phyloP scores from a whole-genome alignment of 2,329 filamentous ascomycete genomes.

The Xylaria sp. region DNA sequence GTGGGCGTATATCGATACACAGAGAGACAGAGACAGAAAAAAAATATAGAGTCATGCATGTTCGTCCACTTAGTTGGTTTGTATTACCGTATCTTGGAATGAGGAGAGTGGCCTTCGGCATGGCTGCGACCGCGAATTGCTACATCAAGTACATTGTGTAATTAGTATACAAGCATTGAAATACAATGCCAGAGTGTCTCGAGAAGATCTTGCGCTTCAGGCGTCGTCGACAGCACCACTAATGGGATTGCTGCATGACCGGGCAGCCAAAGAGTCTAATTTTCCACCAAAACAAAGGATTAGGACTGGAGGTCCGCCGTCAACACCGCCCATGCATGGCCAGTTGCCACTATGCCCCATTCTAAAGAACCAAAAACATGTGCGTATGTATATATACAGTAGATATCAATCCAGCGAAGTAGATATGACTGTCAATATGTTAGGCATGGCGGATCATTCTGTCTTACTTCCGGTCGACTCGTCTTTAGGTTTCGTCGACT shows the following conservation, averaged over 20 bases:
- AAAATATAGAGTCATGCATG: not conserved
- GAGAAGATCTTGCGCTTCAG: constrained; percentile 24
- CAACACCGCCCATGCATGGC: constrained; percentile 43
- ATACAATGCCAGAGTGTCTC: constrained; percentile 20
- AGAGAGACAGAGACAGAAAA: too few relatives aligned
- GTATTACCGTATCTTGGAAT: constrained; percentile 35
- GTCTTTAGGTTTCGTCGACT: constrained; percentile 23
- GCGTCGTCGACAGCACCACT: constrained; percentile 19
- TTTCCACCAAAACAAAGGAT: constrained; percentile 16
- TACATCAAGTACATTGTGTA: constrained; percentile 34
- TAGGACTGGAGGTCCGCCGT: constrained; percentile 36
- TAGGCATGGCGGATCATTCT: constrained; percentile 41
- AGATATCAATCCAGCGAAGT: constrained; percentile 24
- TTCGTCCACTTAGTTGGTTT: constrained; percentile 23
- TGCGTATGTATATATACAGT: constrained; percentile 30
- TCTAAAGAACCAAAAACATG: constrained; percentile 33
- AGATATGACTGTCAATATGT: constrained; percentile 50
- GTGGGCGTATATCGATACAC: not conserved
- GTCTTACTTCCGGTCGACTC: constrained; percentile 37
- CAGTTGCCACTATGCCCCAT: constrained; percentile 38
- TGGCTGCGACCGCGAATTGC: constrained; percentile 33
- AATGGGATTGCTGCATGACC: constrained; percentile 10
- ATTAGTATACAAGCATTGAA: constrained; percentile 40
- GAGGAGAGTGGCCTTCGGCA: constrained; percentile 46
- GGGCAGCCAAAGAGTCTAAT: constrained; percentile 17